Base-by-base conservation (phyloP, 768 basidiomycete species). In the Tylopilus subfusipes region DNA sequence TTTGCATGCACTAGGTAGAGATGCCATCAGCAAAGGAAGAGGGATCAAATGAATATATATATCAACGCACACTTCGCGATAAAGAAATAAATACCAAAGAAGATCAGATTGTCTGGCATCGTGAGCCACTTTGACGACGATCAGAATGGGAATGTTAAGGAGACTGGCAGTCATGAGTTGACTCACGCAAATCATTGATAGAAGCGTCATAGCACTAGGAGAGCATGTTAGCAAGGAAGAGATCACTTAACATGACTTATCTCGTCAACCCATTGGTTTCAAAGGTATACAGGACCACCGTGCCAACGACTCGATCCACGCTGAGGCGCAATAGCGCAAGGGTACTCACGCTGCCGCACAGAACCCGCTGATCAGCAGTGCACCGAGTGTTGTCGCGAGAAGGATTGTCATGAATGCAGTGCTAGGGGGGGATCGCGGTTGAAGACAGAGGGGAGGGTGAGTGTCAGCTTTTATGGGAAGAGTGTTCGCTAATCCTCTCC, bases 191-290 rank as follows among this genome's bases (percentile, higher is more conserved):
- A 75, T 63, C 60, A 79, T 70, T 1, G 78, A 76, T 6, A 71
- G 67, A 0, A 71, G 69, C 12, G 78, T 74, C 2, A 74, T 73
- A 21, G 76, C 62, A 52, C 78, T 79, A 44, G 25, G 4, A 18
- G 11, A 30, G 29, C 8, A 1, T n/a, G n/a, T n/a, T 10, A 40
- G 36, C 0, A 25, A 19, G 42, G 16, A n/a, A 44, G 19, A 21
- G 25, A n/a, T 19, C 29, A 24, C 16, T 24, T 5, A 24, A 36
- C 22, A 24, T 3, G 42, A 59, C 55, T 24, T 44, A 78, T 76
- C 76, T 75, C 25, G 82, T 82, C 29, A 82, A 54, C 9, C 76
- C 64, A 52, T 81, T 81, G 33, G 75, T 81, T 59, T 83, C 82
- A 42, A 82, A 75, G 0, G 80, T 76, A 56, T 82, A 82, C 1